A percentile compares a stretch with the other conserved stretches of the same genome.
Evolutionary conservation across 306 rosid species (phyloP).

Genomic region (Rosa rugosa): DNA sequence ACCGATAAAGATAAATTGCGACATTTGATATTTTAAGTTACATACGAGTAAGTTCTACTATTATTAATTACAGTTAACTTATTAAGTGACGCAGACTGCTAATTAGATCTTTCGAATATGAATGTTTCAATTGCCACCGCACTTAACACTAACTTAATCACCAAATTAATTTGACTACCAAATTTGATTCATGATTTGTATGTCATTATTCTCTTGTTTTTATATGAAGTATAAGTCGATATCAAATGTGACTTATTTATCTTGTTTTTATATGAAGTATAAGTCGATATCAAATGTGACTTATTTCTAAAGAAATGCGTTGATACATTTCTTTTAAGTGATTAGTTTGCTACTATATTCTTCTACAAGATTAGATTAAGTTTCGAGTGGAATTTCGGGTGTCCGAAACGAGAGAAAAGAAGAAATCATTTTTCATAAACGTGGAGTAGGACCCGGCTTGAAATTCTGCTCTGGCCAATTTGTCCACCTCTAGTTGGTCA

Average conservation of each 20-base stretch:
- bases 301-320: background rate
- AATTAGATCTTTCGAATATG: too few relatives aligned
- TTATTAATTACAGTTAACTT: background rate
- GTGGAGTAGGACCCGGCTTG: slow-evolving; percentile 20
- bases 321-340: background rate
- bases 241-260: too few relatives aligned
- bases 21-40: background rate
- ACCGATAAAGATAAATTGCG: background rate
- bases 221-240: too few relatives aligned
- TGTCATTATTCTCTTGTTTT: too few relatives aligned
- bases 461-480: background rate
- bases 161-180: too few relatives aligned
- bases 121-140: too few relatives aligned
- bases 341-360: background rate
- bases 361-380: background rate
- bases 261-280: too few relatives aligned
- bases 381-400: background rate
- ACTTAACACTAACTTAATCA: too few relatives aligned
- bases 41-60: background rate
- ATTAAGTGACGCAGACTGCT: too few relatives aligned
- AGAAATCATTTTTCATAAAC: background rate
- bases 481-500: slow-evolving; percentile 40
- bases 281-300: too few relatives aligned
- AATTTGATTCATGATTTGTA: too few relatives aligned
- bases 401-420: background rate